Evolutionary conservation across 225 moss, liverwort and hornwort species (phyloP).

Genomic region (Pseudoscleropodium purum): DNA sequence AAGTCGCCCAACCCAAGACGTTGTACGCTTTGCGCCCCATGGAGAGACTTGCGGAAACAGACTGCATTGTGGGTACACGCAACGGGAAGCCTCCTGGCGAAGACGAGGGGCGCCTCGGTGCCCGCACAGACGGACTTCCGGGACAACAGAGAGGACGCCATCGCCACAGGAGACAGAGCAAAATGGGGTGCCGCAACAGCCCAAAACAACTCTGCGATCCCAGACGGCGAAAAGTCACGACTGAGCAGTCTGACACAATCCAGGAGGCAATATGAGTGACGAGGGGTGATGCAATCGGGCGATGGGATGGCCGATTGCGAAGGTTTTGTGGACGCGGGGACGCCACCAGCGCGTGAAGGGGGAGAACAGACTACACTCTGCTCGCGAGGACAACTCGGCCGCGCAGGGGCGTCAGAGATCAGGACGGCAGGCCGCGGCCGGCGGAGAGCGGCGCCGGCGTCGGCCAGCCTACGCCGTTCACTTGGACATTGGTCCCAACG

Average conservation of each 20-base stretch:
- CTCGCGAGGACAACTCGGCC: not conserved
- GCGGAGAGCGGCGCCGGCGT: not conserved
- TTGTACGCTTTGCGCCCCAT: not conserved
- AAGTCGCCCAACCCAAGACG: not conserved
- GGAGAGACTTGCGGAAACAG: not conserved
- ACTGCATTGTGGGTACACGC: slow-evolving; percentile 4
- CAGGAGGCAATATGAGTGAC: not conserved
- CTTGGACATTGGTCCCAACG: not conserved
- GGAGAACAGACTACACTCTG: not conserved
- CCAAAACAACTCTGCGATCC: not conserved
- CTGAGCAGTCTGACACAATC: not conserved
- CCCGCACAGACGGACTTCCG: slow-evolving; percentile 5
- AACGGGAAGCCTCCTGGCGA: not conserved
- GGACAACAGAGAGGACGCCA: slow-evolving; percentile 42
- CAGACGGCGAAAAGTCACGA: not conserved
- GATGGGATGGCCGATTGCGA: not conserved
- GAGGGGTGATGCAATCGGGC: not conserved
- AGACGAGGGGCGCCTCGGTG: not conserved
- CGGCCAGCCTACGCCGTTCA: not conserved
- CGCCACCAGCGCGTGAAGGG: slow-evolving; percentile 18
- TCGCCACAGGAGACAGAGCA: not conserved
- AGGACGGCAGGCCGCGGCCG: not conserved
- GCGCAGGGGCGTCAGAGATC: not conserved
- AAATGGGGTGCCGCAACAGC: not conserved
- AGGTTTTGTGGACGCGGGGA: slow-evolving; percentile 11